These are phyloP conservation scores for Fusarium proliferatum DNA, from an alignment of 2,329 filamentous ascomycete genomes.

Conservation along the genomic window DNA sequence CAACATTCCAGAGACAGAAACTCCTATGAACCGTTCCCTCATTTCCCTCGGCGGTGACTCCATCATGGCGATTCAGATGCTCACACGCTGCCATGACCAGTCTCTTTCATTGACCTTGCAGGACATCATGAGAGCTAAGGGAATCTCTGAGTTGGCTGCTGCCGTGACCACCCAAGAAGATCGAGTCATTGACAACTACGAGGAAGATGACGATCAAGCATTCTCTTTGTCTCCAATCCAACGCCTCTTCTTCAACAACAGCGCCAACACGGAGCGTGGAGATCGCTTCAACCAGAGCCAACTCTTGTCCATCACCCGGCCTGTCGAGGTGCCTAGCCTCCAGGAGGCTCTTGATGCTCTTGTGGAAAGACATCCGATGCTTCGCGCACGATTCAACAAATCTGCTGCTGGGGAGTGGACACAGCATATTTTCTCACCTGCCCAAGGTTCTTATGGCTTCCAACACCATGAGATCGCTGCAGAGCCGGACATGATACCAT, in stretches of 20 bases:
- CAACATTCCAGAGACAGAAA: slow-evolving; percentile 46
- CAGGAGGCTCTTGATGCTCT: slow-evolving; percentile 40
- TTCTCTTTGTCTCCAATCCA: slow-evolving; percentile 59
- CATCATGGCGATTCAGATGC: slow-evolving; percentile 56
- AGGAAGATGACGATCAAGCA: background rate
- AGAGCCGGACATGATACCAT: background rate
- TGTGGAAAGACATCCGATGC: slow-evolving; percentile 50
- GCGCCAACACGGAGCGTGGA: slow-evolving; percentile 36
- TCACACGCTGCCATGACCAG: slow-evolving; percentile 51
- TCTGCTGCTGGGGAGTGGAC: slow-evolving; percentile 21
- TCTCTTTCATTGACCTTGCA: slow-evolving; percentile 47
- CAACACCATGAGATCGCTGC: slow-evolving; percentile 23
- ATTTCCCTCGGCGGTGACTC: slow-evolving; percentile 57
- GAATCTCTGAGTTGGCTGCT: slow-evolving; percentile 42
- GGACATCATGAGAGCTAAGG: slow-evolving; percentile 48
- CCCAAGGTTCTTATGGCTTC: slow-evolving; percentile 35
- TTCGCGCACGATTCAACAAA: slow-evolving; percentile 49
- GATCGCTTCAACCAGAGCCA: slow-evolving; percentile 60
- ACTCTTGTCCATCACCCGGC: slow-evolving; percentile 47
- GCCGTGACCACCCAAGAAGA: background rate
- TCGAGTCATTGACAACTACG: background rate
- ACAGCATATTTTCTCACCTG: slow-evolving; percentile 40
- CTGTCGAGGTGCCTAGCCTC: slow-evolving; percentile 25
- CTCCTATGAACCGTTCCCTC: slow-evolving; percentile 50
- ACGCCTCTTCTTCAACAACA: slow-evolving; percentile 53